Conservation (phyloP, 1,284 basidiomycete species). For the Trichosporon asahii region DNA sequence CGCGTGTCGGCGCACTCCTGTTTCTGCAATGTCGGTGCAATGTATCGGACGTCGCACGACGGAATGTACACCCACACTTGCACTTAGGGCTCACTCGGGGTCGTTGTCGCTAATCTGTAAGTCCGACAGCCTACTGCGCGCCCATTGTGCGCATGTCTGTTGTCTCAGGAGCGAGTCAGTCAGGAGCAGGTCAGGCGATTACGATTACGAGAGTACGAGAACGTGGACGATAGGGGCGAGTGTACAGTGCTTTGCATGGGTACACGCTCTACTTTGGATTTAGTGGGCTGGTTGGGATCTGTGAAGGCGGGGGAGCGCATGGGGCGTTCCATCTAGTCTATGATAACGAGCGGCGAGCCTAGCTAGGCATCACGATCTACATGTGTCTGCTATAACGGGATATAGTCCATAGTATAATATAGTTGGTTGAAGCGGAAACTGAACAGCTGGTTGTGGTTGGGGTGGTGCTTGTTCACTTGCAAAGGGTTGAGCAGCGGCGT, state of each 20-base stretch:
- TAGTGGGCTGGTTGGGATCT: not conserved
- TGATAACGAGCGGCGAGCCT: not conserved
- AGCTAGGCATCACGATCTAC: constrained; percentile 5
- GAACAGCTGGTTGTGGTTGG: not conserved
- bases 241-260: not conserved
- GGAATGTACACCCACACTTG: not conserved
- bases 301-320: not conserved
- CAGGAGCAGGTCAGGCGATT: too few relatives aligned
- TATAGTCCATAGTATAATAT: constrained; percentile 3
- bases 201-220: not conserved
- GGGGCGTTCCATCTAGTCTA: not conserved
- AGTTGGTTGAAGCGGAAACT: not conserved
- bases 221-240: not conserved
- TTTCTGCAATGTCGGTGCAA: not conserved
- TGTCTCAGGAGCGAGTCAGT: too few relatives aligned
- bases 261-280: not conserved
- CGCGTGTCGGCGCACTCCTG: not conserved
- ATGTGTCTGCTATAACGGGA: constrained; percentile 1
- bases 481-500: not conserved
- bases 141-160: not conserved
- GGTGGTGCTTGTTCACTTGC: not conserved
- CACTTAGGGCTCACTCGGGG: not conserved
- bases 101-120: not conserved
- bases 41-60: not conserved
- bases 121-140: not conserved